Percentiles rank a stretch among this genome's conserved stretches.
phyloP scores from a whole-genome alignment of 495 filamentous ascomycete genomes.

The Cercophora scortea region DNA sequence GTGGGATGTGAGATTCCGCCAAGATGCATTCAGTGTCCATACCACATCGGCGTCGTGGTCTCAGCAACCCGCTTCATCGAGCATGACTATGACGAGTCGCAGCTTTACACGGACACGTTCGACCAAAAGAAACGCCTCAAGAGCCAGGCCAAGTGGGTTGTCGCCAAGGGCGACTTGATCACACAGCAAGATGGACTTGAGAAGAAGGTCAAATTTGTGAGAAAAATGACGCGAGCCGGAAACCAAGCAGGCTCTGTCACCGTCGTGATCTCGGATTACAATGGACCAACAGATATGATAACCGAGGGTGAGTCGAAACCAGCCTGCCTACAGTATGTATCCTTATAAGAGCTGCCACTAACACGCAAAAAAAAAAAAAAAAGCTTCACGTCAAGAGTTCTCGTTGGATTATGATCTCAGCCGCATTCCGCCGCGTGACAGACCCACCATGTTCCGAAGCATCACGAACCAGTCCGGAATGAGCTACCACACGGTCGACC shows the following conservation, averaged over 20 bases:
- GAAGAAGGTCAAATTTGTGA: slow-evolving; percentile 1
- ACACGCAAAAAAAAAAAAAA: neutral
- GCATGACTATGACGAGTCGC: neutral
- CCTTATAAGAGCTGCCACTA: neutral
- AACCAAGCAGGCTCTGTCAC: neutral
- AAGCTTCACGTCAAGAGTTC: neutral
- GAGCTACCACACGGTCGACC: neutral
- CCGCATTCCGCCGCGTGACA: neutral
- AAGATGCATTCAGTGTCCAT: neutral
- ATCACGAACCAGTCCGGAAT: neutral
- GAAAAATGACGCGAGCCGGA: neutral
- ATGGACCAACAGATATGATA: neutral
- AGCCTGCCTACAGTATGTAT: neutral
- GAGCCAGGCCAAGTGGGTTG: slow-evolving; percentile 7
- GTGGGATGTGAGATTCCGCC: slow-evolving; percentile 4
- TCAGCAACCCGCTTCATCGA: neutral
- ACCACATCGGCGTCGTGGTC: slow-evolving; percentile 3
- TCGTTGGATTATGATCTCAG: slow-evolving; percentile 3
- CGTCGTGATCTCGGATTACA: neutral
- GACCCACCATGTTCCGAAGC: neutral
- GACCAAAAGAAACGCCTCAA: neutral
- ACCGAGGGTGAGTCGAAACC: neutral
- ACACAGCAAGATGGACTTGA: neutral
- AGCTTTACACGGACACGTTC: slow-evolving; percentile 3
- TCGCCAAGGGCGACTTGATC: slow-evolving; percentile 8